These are phyloP conservation scores for Amaranthus hypochondriacus DNA, from an alignment of 148 eudicot genomes.

Conservation along the genomic window DNA sequence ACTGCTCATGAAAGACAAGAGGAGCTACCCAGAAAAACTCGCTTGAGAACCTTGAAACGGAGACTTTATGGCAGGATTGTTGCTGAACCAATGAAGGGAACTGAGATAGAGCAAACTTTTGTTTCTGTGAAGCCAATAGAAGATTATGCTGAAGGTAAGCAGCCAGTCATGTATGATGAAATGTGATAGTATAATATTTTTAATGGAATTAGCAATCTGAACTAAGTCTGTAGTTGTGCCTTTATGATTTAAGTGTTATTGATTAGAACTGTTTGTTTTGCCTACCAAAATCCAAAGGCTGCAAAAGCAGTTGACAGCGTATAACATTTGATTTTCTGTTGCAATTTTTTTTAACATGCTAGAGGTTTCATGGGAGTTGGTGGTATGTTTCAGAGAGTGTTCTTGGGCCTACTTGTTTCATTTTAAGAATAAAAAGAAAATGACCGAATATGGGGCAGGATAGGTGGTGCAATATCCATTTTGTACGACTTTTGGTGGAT, in stretches of 20 bases:
- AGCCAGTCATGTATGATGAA: neutral
- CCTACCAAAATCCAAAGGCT: neutral
- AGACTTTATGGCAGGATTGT: constrained; percentile 44
- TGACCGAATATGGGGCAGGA: neutral
- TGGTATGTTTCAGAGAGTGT: neutral
- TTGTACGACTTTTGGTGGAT: neutral
- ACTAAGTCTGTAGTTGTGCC: neutral
- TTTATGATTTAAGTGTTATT: neutral
- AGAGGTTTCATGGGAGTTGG: neutral
- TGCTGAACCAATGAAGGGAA: constrained; percentile 38
- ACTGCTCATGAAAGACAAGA: constrained; percentile 44
- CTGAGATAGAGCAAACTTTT: constrained; percentile 25
- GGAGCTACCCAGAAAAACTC: constrained; percentile 28
- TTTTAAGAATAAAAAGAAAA: too few species aligned
- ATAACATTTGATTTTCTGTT: neutral
- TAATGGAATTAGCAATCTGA: neutral
- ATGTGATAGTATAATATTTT: neutral
- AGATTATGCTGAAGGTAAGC: constrained; percentile 39
- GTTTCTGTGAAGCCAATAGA: constrained; percentile 37
- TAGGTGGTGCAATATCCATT: neutral
- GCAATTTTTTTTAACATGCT: neutral
- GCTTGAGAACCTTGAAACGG: constrained; percentile 18
- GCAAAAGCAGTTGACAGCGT: neutral
- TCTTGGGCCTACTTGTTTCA: neutral
- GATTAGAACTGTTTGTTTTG: neutral